Evolutionary conservation across 306 rosid species (phyloP).

Genomic region (Cajanus cajan): DNA sequence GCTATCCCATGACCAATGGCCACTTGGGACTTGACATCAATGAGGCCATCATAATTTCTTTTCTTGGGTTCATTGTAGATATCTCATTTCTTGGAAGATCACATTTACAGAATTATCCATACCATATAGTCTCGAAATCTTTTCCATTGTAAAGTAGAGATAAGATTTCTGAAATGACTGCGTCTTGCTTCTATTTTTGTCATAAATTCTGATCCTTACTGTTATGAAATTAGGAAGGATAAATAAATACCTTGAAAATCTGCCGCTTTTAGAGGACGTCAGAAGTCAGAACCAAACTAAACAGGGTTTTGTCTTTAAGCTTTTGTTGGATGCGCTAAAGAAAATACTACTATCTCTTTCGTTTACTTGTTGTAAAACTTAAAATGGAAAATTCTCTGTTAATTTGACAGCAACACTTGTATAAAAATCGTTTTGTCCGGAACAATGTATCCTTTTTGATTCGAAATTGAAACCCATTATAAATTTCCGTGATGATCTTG

Average conservation of each 20-base stretch:
- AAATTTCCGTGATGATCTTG: neutral
- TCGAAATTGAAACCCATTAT: neutral
- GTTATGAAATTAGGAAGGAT: neutral
- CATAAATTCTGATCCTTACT: neutral
- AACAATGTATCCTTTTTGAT: neutral
- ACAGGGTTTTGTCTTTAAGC: neutral
- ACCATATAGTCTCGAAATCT: neutral
- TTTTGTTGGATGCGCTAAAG: neutral
- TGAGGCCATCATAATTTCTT: conserved; percentile 16
- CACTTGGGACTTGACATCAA: conserved; percentile 23
- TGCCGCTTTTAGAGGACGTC: neutral
- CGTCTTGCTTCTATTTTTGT: neutral
- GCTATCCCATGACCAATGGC: conserved; percentile 18
- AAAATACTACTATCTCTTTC: neutral
- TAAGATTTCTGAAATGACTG: neutral
- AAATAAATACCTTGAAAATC: neutral
- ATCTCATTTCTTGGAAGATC: conserved; percentile 23
- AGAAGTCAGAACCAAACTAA: neutral
- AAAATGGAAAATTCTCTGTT: neutral
- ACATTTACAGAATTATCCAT: conserved; percentile 16
- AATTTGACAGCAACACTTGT: neutral
- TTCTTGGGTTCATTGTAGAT: conserved; percentile 29
- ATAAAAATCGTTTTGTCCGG: neutral
- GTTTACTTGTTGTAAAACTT: neutral
- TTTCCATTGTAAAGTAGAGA: neutral